Base-by-base conservation (phyloP, 1,284 basidiomycete genomes). In the Chondrostereum purpureum region DNA sequence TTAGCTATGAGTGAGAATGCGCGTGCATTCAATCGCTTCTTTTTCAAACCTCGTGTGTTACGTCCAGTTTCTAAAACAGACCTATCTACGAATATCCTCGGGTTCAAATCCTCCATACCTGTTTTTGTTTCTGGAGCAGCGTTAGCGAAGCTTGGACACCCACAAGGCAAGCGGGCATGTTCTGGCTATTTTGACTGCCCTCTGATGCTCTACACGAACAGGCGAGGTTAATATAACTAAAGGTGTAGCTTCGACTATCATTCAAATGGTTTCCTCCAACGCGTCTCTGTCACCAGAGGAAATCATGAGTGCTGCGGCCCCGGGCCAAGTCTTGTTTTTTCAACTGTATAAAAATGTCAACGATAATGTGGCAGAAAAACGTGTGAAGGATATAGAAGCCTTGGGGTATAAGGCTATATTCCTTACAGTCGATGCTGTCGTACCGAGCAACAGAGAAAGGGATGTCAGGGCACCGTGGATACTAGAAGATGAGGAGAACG, bases 211-310 rank as follows among this genome's bases (percentile, higher is more conserved):
- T 20, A 19, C 18, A 12, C 21, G 35, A 36, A 45, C 54, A 67
- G 92, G 92, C 13, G 92, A 96, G 66, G 70, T 77, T 37, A 94
- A 93, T 63, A 80, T 95, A 48, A 88, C 88, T 1, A 73, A 72
- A 39, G 92, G 83, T 2, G 82, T 83, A 4, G 69, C 72, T 40
- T 75, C 78, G 2, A 77, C 78, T 19, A 83, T 93, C 50, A 85
- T 92, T 42, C 92, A 95, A 59, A 91, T 90, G 75, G 86, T 94
- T 43, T 94, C 91, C 3, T 83, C 81, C 35, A 92, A 94, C 60
- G 81, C 93, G 1, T 92, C 88, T 0, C 69, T 91, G 51, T 88
- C 89, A 0, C 75, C 77, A 44, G 74, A 73, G 11, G 78, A 86
- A 51, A 88, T 94, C 48, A 80, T 83, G 5, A 67, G 69, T 8